These are phyloP conservation scores for Pisolithus sp. DNA, from an alignment of 768 basidiomycete species.

Conservation along the genomic window DNA sequence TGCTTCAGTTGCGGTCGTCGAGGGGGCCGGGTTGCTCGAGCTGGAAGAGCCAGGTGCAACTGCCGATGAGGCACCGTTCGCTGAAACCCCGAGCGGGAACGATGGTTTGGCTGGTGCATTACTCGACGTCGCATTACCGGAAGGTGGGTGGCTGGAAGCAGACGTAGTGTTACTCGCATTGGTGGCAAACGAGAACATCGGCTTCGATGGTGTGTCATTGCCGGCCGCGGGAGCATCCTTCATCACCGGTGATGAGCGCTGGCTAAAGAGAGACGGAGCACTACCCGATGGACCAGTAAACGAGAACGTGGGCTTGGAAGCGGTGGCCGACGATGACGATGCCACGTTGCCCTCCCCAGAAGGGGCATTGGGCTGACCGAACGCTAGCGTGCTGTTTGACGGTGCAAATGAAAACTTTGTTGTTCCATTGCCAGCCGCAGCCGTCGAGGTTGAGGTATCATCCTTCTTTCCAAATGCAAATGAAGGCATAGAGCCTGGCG, in stretches of 20 bases:
- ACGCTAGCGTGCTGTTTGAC: too few relatives aligned
- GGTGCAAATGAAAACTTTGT: too few relatives aligned
- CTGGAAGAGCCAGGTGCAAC: background rate
- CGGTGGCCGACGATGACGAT: background rate
- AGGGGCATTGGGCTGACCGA: too few relatives aligned
- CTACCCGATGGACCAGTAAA: background rate
- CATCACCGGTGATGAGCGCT: slow-evolving; percentile 9
- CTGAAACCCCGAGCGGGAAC: background rate
- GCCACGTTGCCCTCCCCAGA: too few relatives aligned
- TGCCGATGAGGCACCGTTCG: background rate
- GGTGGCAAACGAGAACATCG: slow-evolving; percentile 16
- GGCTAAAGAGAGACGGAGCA: background rate
- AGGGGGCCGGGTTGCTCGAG: background rate
- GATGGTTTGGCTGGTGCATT: background rate
- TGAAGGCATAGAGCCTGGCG: slow-evolving; percentile 3
- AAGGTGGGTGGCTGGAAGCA: background rate
- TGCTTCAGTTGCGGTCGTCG: background rate
- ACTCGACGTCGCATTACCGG: background rate
- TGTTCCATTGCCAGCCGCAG: background rate
- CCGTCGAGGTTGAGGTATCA: slow-evolving; percentile 5
- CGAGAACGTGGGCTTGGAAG: background rate
- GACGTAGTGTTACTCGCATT: background rate
- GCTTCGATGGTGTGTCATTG: slow-evolving; percentile 19
- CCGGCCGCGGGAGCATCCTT: slow-evolving; percentile 8
- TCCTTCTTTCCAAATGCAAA: slow-evolving; percentile 16